Evolutionary conservation across 1,284 basidiomycete species (phyloP), one percentile per base, ranked within the genome.

Genomic region (Tilletia setariae): DNA sequence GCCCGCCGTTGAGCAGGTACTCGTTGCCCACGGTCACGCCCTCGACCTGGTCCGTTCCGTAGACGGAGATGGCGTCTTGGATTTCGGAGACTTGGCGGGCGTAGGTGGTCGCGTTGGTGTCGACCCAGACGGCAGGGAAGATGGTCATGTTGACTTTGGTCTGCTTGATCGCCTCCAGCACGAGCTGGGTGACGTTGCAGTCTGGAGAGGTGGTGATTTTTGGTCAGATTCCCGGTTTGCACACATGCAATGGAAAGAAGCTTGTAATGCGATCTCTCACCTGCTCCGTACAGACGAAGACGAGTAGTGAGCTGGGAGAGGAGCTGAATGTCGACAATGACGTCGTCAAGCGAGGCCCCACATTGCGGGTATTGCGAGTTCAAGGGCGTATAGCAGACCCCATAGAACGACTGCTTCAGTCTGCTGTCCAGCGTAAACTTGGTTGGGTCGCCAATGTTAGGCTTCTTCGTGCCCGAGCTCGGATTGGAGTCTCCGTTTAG

Each of bases 111-210:
- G 86, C 84, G 70, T 90, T 88, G 72, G 90, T 88, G 65, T 86
- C 87, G 15, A 83, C 90, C 76, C 80, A 97, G 77, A 91, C 92
- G 35, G 89, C 94, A n/a, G 93, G 86, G 83, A 86, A 96, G 16
- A 97, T 90, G 11, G 84, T 85, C 88, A 98, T 87, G 83, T 95
- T 86, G 66, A 93, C 91, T 83, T 95, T 92, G 63, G 93, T 95
- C 77, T 89, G 88, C 78, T 90, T 86, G 81, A 98, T 91, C 0
- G 91, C 92, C 74, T 91, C 88, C 44, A 93, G 86, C 1, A 87
- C 85, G 25, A 86, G 74, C 15, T 84, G 83, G 2, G 86, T 85
- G 49, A 85, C 84, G 72, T 86, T 85, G 77, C 87, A 88, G 71
- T 87, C 88, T 84, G n/a, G n/a, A n/a, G n/a, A n/a, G n/a, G n/a